A percentile compares a stretch with the other conserved stretches of the same genome.
These are phyloP conservation scores for Neurospora sp. DNA, from an alignment of 495 filamentous ascomycete species.

Conservation along the genomic window DNA sequence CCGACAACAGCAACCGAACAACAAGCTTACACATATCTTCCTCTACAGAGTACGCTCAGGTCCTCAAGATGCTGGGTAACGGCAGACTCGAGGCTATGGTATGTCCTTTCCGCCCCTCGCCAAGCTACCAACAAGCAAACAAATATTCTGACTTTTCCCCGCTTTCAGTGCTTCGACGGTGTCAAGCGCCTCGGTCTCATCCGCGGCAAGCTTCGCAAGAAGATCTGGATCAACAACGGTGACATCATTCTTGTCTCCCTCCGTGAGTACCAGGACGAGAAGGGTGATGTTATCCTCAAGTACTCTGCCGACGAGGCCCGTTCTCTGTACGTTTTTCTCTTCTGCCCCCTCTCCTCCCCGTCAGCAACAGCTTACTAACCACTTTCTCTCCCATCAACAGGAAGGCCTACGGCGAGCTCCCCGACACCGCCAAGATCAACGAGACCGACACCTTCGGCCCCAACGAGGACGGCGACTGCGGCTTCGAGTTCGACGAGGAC, in stretches of 20 bases:
- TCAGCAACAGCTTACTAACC: conserved; percentile 2
- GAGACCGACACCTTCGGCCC: conserved; percentile 87
- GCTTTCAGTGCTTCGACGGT: conserved; percentile 97
- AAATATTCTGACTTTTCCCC: conserved; percentile 34
- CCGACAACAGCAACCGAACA: conserved; percentile 1
- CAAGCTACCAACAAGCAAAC: not conserved
- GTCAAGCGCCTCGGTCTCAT: conserved; percentile 76
- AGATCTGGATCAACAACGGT: conserved; percentile 97
- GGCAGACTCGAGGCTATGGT: conserved; percentile 77
- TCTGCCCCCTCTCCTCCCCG: not conserved
- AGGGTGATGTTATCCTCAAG: conserved; percentile 98
- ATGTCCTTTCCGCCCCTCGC: not conserved
- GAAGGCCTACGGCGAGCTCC: conserved; percentile 94
- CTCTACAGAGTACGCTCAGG: conserved; percentile 82
- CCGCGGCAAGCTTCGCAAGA: conserved; percentile 95
- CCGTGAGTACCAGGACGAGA: conserved; percentile 97
- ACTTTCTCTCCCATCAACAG: conserved; percentile 2
- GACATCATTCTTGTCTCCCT: conserved; percentile 96
- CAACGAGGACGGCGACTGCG: conserved; percentile 65
- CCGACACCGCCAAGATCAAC: conserved; percentile 98
- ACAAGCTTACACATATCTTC: conserved; percentile 10
- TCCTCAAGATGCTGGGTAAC: conserved; percentile 97
- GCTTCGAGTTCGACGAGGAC: conserved; percentile 83
- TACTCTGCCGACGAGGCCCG: conserved; percentile 96
- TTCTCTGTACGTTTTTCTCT: conserved; percentile 41